Percentiles rank a stretch among this genome's conserved stretches.
phyloP scores from a whole-genome alignment of 257 asterid species.

The Cinchona pubescens region DNA sequence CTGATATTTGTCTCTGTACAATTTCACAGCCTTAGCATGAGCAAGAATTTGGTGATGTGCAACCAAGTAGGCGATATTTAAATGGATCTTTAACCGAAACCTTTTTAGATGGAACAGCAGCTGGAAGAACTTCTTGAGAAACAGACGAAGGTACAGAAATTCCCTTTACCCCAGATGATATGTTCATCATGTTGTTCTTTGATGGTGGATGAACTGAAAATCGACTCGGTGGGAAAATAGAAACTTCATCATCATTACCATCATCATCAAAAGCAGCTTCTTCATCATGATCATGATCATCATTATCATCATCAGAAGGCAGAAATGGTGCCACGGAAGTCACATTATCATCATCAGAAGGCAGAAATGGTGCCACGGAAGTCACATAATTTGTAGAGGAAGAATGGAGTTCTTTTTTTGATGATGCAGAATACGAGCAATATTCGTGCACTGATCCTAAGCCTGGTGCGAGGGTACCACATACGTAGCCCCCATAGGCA shows the following conservation, averaged over 20 bases:
- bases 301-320: not conserved
- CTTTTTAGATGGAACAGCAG: not conserved
- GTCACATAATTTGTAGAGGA: not conserved
- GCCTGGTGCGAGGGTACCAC: not conserved
- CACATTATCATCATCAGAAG: not conserved
- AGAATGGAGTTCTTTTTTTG: not conserved
- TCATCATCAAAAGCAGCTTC: not conserved
- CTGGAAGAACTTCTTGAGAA: too few species aligned
- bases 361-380: too few species aligned
- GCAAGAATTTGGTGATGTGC: slow-evolving; percentile 13
- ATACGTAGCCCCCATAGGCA: not conserved
- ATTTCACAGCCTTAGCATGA: slow-evolving; percentile 7
- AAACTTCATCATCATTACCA: slow-evolving; percentile 6
- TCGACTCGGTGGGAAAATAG: not conserved
- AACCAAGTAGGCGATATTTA: not conserved
- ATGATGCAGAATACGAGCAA: too few species aligned
- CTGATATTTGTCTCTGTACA: slow-evolving; percentile 6
- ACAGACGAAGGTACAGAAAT: too few species aligned
- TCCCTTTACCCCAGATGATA: too few species aligned
- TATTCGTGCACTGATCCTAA: not conserved
- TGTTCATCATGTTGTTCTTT: too few species aligned
- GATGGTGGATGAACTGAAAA: not conserved
- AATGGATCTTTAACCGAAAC: not conserved
- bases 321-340: too few species aligned
- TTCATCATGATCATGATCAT: not conserved